Percentiles rank a stretch among this genome's conserved stretches.
phyloP scores from a whole-genome alignment of 306 rosid species.

The Cucurbita argyrosperma region DNA sequence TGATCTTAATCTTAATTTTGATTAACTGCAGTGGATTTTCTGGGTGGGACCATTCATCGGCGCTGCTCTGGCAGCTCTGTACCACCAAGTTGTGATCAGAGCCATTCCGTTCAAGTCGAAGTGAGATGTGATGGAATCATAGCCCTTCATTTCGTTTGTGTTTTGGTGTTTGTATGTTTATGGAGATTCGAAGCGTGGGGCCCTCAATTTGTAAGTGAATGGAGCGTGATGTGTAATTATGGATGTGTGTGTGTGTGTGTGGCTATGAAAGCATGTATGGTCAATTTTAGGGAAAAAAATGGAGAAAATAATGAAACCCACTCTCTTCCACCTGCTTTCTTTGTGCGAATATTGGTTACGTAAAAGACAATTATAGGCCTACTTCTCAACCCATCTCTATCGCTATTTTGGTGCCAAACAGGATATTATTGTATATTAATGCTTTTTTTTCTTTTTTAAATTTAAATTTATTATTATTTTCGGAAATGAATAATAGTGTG shows the following conservation, averaged over 20 bases:
- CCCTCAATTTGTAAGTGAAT: neutral
- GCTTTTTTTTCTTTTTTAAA: neutral
- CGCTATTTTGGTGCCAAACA: neutral
- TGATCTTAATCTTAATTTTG: neutral
- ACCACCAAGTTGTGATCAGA: constrained; percentile 46
- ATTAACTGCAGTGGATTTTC: constrained; percentile 37
- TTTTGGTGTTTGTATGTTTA: neutral
- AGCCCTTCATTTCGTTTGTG: neutral
- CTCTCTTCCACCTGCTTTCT: neutral
- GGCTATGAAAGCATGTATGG: neutral
- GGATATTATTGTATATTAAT: neutral
- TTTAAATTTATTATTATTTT: too few relatives aligned
- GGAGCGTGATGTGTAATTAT: constrained; percentile 2
- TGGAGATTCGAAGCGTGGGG: neutral
- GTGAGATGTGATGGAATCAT: constrained; percentile 2
- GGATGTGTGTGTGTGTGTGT: neutral
- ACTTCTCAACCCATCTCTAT: constrained; percentile 2
- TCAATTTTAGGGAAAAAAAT: neutral
- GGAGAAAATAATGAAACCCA: neutral
- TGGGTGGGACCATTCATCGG: constrained; percentile 53
- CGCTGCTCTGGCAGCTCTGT: constrained; percentile 39
- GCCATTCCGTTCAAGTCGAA: constrained; percentile 44
- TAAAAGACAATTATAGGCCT: neutral
- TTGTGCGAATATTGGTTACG: neutral
- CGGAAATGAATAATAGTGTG: neutral